Evolutionary conservation across 164 flowering plant genomes (phyloP).

Genomic region (Chimonanthus praecox): DNA sequence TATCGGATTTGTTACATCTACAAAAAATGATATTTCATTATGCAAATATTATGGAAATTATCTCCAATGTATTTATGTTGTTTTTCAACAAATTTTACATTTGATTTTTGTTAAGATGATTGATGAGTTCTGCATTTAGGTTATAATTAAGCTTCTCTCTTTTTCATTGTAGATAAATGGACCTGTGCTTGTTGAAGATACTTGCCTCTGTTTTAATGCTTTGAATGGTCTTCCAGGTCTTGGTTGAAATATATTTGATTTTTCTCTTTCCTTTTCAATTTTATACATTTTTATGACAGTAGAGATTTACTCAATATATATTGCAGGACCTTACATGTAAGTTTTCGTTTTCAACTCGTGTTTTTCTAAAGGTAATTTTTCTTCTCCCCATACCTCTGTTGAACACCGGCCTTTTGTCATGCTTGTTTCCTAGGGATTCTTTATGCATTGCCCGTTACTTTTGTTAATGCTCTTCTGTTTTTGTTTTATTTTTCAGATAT

Average conservation of each 20-base stretch:
- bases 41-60: background rate
- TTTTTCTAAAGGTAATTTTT: constrained; percentile 11
- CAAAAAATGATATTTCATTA: background rate
- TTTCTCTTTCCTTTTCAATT: background rate
- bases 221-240: constrained; percentile 88
- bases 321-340: constrained; percentile 98
- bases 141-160: background rate
- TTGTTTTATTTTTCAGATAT: background rate
- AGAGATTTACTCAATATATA: background rate
- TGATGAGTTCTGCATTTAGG: background rate
- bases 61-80: background rate
- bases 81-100: background rate
- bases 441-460: background rate
- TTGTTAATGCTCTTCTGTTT: background rate
- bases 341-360: constrained; percentile 17
- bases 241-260: background rate
- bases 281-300: background rate
- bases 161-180: constrained; percentile 57
- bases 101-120: no score
- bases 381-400: background rate
- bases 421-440: background rate
- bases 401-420: background rate
- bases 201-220: constrained; percentile 94
- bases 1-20: background rate
- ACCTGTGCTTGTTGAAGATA: constrained; percentile 93